phyloP scores from a whole-genome alignment of 2,329 filamentous ascomycete species.

The Pyrenophora tritici-repentis region DNA sequence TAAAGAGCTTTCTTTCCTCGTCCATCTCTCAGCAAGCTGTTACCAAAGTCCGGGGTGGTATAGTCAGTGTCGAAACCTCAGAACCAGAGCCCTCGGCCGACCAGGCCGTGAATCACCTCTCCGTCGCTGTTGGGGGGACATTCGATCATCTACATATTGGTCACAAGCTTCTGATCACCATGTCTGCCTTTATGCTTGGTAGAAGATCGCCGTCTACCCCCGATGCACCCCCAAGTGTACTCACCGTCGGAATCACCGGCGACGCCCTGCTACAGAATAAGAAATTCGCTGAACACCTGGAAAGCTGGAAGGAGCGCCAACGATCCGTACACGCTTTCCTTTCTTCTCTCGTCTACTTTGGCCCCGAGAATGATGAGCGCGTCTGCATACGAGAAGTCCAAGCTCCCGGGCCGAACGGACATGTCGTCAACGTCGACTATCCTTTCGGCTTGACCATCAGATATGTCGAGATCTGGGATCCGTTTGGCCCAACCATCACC shows the following conservation, averaged over 20 bases:
- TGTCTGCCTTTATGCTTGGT: slow-evolving; percentile 73
- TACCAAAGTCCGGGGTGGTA: slow-evolving; percentile 43
- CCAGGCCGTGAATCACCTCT: slow-evolving; percentile 56
- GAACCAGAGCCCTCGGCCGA: slow-evolving; percentile 3
- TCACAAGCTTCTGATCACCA: slow-evolving; percentile 95
- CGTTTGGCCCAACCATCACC: slow-evolving; percentile 88
- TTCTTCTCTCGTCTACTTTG: slow-evolving; percentile 62
- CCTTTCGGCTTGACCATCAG: slow-evolving; percentile 69
- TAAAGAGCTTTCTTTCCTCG: slow-evolving; percentile 52
- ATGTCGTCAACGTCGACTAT: slow-evolving; percentile 62
- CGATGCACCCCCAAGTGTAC: slow-evolving; percentile 52
- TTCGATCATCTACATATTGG: slow-evolving; percentile 96
- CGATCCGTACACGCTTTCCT: slow-evolving; percentile 74
- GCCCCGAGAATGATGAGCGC: slow-evolving; percentile 53
- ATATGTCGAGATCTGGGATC: slow-evolving; percentile 83
- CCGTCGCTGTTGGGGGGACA: slow-evolving; percentile 85
- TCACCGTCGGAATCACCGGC: slow-evolving; percentile 86
- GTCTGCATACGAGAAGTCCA: slow-evolving; percentile 53
- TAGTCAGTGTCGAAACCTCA: slow-evolving; percentile 32
- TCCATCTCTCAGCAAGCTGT: slow-evolving; percentile 34
- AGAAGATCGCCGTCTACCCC: slow-evolving; percentile 18
- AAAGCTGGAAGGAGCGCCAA: slow-evolving; percentile 79
- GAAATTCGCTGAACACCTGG: slow-evolving; percentile 79
- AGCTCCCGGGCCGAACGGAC: slow-evolving; percentile 55
- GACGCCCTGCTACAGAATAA: slow-evolving; percentile 87